A percentile compares a stretch with the other conserved stretches of the same genome.
Evolutionary conservation across 495 filamentous ascomycete genomes (phyloP).

Genomic region (Xylaria flabelliformis): DNA sequence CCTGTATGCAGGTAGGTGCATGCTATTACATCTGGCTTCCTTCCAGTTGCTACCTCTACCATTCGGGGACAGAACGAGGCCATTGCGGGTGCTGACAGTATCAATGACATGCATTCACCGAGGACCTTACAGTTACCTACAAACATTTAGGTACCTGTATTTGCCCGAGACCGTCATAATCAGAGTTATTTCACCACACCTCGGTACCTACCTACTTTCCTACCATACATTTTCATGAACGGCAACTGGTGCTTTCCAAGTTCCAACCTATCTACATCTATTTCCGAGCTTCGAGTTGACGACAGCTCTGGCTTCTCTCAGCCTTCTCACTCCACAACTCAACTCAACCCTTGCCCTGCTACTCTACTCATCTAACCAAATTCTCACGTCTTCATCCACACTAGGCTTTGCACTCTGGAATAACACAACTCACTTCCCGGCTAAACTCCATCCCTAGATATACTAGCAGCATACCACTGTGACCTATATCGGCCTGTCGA

Average conservation of each 20-base stretch:
- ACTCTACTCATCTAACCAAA: background rate
- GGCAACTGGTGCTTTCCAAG: no score
- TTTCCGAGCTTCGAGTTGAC: no score
- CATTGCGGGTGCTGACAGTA: no score
- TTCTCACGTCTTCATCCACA: background rate
- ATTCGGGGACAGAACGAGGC: background rate
- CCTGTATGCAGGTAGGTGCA: background rate
- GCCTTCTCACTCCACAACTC: background rate
- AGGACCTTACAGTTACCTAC: no score
- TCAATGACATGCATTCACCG: no score
- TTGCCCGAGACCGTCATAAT: no score
- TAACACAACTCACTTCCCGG: background rate
- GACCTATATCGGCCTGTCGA: background rate
- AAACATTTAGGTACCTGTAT: no score
- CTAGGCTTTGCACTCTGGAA: background rate
- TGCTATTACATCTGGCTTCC: background rate
- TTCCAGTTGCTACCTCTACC: background rate
- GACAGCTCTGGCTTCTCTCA: no score
- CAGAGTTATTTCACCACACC: no score
- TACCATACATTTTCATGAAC: background rate
- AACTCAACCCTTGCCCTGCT: background rate
- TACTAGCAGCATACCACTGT: background rate
- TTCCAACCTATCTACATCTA: no score
- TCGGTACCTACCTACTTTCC: background rate
- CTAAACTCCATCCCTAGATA: background rate